Conservation (phyloP, 352 stramenopile genomes). For the Discostella stelligera region DNA sequence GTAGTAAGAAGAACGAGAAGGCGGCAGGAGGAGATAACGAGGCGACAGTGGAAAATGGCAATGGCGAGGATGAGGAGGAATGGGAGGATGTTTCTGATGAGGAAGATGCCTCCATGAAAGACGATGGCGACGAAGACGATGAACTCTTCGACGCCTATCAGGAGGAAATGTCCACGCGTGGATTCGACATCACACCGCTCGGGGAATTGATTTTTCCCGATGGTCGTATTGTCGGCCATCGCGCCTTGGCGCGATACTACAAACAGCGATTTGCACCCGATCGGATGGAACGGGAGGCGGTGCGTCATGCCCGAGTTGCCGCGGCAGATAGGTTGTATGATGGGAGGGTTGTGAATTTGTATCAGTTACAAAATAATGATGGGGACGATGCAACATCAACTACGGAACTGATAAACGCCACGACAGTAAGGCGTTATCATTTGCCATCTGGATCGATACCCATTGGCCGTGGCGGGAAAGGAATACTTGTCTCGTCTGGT, state of each 20-base stretch:
- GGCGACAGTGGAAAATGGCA: constrained; percentile 39
- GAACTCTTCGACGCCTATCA: constrained; percentile 70
- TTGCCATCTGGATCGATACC: constrained; percentile 21
- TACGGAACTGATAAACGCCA: background rate
- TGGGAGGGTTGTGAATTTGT: constrained; percentile 60
- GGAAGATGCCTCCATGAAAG: constrained; percentile 44
- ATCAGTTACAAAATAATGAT: constrained; percentile 27
- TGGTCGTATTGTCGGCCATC: constrained; percentile 79
- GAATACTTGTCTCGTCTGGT: constrained; percentile 62
- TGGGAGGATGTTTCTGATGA: constrained; percentile 36
- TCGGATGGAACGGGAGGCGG: constrained; percentile 47
- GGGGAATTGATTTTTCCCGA: constrained; percentile 81
- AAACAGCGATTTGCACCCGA: constrained; percentile 67
- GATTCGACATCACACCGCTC: constrained; percentile 78
- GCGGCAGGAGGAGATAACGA: constrained; percentile 10
- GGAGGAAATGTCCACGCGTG: constrained; percentile 70
- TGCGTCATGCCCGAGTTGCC: constrained; percentile 63
- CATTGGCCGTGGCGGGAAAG: constrained; percentile 59
- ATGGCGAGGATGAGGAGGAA: constrained; percentile 44
- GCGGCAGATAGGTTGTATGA: constrained; percentile 70
- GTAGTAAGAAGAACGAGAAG: constrained; percentile 31
- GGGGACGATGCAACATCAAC: constrained; percentile 26
- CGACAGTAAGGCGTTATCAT: background rate
- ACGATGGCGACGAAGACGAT: constrained; percentile 58
- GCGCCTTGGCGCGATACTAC: constrained; percentile 75